Evolutionary conservation across 2,329 filamentous ascomycete genomes (phyloP).

Genomic region (Coniosporium uncinatum): DNA sequence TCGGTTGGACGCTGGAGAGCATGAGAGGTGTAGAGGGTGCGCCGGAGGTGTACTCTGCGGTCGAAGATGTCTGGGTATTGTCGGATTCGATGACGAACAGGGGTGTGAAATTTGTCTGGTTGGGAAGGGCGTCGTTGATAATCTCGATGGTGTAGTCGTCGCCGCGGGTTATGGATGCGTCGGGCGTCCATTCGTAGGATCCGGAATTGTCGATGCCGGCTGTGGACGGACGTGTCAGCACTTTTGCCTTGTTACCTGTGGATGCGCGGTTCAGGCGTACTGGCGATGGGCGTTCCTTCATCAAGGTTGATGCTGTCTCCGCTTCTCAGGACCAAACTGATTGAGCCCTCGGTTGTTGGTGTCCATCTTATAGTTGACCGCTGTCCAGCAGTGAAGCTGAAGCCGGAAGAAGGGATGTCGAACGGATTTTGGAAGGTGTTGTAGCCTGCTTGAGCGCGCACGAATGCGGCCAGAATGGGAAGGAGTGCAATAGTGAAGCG

Average conservation of each 20-base stretch:
- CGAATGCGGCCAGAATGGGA: background rate
- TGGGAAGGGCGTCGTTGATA: slow-evolving; percentile 5
- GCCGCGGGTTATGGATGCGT: background rate
- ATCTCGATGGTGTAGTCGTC: slow-evolving; percentile 7
- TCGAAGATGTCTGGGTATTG: background rate
- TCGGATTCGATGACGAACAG: slow-evolving; percentile 7
- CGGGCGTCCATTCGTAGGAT: slow-evolving; percentile 36
- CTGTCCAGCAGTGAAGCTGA: slow-evolving; percentile 38
- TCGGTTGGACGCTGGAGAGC: background rate
- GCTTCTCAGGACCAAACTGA: slow-evolving; percentile 41
- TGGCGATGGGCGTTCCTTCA: slow-evolving; percentile 31
- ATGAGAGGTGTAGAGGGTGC: background rate
- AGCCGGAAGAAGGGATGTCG: slow-evolving; percentile 28
- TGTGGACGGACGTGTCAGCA: slow-evolving; percentile 14
- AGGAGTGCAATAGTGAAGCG: background rate
- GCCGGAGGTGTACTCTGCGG: background rate
- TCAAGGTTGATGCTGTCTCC: slow-evolving; percentile 30
- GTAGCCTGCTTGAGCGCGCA: background rate
- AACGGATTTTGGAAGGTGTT: background rate
- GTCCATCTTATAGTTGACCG: slow-evolving; percentile 40
- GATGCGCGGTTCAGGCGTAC: slow-evolving; percentile 24
- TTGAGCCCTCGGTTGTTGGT: slow-evolving; percentile 41
- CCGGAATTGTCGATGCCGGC: slow-evolving; percentile 41
- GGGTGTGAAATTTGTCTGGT: slow-evolving; percentile 8
- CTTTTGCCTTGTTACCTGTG: background rate